These are phyloP conservation scores for Ceratopteris richardii DNA, from an alignment of 75 land plant species.

Conservation along the genomic window DNA sequence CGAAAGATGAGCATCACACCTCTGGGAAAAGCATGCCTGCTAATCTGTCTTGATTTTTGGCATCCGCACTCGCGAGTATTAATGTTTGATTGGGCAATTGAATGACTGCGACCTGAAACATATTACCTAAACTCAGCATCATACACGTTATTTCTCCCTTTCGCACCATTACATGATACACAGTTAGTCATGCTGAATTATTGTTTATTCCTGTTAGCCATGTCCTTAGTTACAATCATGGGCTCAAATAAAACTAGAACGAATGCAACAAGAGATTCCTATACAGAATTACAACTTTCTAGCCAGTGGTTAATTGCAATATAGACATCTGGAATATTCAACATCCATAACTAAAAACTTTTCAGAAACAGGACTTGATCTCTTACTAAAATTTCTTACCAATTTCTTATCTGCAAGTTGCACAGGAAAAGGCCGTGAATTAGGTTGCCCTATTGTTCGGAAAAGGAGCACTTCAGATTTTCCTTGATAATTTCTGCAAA, in stretches of 20 bases:
- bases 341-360: too few relatives aligned
- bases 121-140: neutral
- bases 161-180: neutral
- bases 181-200: neutral
- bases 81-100: conserved; percentile 82
- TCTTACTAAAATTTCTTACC: too few relatives aligned
- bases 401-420: conserved; percentile 93
- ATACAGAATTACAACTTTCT: too few relatives aligned
- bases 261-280: neutral
- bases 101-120: conserved; percentile 77
- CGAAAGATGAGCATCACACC: too few relatives aligned
- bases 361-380: too few relatives aligned
- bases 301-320: too few relatives aligned
- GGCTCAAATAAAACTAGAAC: neutral
- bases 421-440: conserved; percentile 60
- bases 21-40: conserved; percentile 94
- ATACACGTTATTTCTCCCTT: neutral
- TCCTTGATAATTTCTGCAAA: conserved; percentile 76
- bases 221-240: neutral
- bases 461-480: conserved; percentile 87
- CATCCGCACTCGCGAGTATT: conserved; percentile 69
- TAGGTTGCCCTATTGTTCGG: conserved; percentile 65
- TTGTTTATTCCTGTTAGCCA: neutral
- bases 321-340: too few relatives aligned
- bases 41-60: conserved; percentile 57